phyloP scores from a whole-genome alignment of 768 basidiomycete genomes.

The Collybia mongolica region DNA sequence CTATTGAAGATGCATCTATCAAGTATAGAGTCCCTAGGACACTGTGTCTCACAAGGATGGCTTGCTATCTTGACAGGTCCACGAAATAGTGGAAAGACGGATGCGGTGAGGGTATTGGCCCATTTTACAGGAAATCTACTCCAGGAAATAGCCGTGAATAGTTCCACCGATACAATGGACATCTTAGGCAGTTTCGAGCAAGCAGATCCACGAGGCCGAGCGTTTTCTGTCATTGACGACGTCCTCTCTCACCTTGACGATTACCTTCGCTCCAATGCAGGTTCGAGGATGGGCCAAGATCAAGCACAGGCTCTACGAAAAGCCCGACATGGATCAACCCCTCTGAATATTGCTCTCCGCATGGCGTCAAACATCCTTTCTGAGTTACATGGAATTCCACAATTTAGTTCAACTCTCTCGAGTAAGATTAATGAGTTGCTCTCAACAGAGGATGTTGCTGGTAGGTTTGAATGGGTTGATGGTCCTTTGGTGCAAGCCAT shows the following conservation, averaged over 20 bases:
- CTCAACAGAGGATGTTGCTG: constrained; percentile 26
- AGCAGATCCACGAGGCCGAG: constrained; percentile 53
- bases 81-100: constrained; percentile 76
- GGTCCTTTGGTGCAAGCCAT: constrained; percentile 88
- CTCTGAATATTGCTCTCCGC: constrained; percentile 9
- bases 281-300: constrained; percentile 24
- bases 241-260: constrained; percentile 36
- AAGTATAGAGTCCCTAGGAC: constrained; percentile 71
- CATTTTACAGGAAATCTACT: constrained; percentile 66
- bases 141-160: constrained; percentile 76
- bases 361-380: constrained; percentile 14
- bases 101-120: constrained; percentile 68
- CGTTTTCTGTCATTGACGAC: constrained; percentile 36
- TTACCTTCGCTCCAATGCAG: constrained; percentile 31
- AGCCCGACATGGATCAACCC: constrained; percentile 10
- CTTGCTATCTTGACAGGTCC: constrained; percentile 86
- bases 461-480: constrained; percentile 92
- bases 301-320: constrained; percentile 18
- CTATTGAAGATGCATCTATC: constrained; percentile 63
- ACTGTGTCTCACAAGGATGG: constrained; percentile 76
- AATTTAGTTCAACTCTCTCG: constrained; percentile 12
- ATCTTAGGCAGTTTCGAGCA: constrained; percentile 97
- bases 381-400: constrained; percentile 1
- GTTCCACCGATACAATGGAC: constrained; percentile 89
- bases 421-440: constrained; percentile 20